Evolutionary conservation across 257 asterid genomes (phyloP), one percentile per base, ranked within the genome.

Genomic region (Salvia splendens): DNA sequence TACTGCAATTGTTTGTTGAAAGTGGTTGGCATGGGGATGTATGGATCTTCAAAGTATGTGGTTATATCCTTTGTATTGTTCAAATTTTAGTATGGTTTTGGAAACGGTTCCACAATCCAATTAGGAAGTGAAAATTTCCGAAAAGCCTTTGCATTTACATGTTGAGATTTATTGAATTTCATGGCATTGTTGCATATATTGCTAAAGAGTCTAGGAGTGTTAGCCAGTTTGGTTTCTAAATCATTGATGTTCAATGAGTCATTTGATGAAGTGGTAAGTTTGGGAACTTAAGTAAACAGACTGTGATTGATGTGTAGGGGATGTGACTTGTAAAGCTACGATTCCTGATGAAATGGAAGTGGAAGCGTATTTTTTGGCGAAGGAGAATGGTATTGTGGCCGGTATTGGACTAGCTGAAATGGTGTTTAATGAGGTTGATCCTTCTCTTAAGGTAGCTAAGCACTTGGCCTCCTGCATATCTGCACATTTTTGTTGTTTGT

Each of bases 271-370:
- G 46, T 32, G 49, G 51, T 32, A 11, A n/a, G 56, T 48, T 69
- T 28, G 12, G 12, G 14, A 36, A 11, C 11, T 65, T 14, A 9
- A 50, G 32, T 24, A 15, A 42, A 43, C 9, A 8, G 12, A 45
- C 46, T 45, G 17, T 67, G 16, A 11, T 79, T 33, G 49, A 63
- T 48, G 73, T 74, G 76, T 24, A 93, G 99, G 97, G 50, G 97
- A 94, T 72, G 96, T 94, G 72, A 91, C 99, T 70, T 91, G 93
- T 77, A 85, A 88, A 77, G 99, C 99, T 48, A 91, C 96, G 24
- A 87, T 94, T 82, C 97, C 96, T 6, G 36, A 62, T 82, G 96
- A 91, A 51, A 81, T 84, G 88, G 96, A 91, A 72, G 95, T 81
- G 47, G 97, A 88, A 82, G 99, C 99, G 71, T 67, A 80, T 81